Percentiles rank a stretch among this genome's conserved stretches.
These are phyloP conservation scores for Biscogniauxia sp. DNA, from an alignment of 2,329 filamentous ascomycete species.

Conservation along the genomic window DNA sequence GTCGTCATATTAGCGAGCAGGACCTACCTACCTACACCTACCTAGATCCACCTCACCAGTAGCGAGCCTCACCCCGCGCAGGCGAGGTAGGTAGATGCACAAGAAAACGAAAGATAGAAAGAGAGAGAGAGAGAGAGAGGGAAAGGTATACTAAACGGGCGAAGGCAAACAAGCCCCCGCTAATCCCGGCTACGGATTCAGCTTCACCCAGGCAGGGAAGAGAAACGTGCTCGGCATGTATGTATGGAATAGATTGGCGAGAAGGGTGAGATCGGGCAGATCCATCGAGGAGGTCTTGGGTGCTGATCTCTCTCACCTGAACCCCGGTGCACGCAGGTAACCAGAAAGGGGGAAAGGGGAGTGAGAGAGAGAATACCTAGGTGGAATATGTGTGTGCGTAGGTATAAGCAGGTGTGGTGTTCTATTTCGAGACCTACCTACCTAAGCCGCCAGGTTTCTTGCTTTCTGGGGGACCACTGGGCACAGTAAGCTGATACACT, in stretches of 20 bases:
- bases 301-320: conserved; percentile 8
- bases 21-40: too few relatives aligned
- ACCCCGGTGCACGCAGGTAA: conserved; percentile 4
- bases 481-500: conserved; percentile 7
- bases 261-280: conserved; percentile 14
- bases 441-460: conserved; percentile 10
- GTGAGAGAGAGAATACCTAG: too few relatives aligned
- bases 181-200: background rate
- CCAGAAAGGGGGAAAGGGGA: conserved; percentile 1
- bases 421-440: conserved; percentile 21
- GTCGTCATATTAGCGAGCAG: background rate
- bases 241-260: conserved; percentile 22
- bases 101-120: background rate
- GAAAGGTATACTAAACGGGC: background rate
- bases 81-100: background rate
- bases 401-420: background rate
- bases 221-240: conserved; percentile 6
- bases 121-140: background rate
- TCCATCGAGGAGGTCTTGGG: conserved; percentile 5
- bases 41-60: background rate
- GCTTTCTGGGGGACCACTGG: conserved; percentile 1
- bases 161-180: background rate
- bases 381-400: too few relatives aligned
- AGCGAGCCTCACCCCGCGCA: background rate
- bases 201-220: background rate